Percentiles rank a stretch among this genome's conserved stretches.
phyloP scores from a whole-genome alignment of 805 yeast species.

The Candida boidinii region DNA sequence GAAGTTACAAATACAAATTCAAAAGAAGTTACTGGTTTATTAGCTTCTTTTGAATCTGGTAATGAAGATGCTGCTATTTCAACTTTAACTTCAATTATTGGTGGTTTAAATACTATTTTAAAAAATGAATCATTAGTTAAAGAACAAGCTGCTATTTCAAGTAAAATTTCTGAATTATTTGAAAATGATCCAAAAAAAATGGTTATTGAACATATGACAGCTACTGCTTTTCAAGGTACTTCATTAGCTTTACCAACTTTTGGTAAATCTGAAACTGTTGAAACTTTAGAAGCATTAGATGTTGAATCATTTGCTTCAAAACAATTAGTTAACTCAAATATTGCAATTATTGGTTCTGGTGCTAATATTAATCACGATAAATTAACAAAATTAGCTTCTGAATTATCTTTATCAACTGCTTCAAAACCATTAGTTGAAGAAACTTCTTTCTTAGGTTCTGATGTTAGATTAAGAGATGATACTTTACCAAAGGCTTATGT shows the following conservation, averaged over 20 bases:
- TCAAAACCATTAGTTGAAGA: slow-evolving; percentile 37
- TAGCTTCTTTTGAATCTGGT: slow-evolving; percentile 53
- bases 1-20: slow-evolving; percentile 42
- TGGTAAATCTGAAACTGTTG: slow-evolving; percentile 64
- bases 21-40: slow-evolving; percentile 60
- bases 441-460: slow-evolving; percentile 75
- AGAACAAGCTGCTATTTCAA: slow-evolving; percentile 36
- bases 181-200: slow-evolving; percentile 49
- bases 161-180: slow-evolving; percentile 39
- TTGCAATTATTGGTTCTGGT: slow-evolving; percentile 64
- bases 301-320: slow-evolving; percentile 44
- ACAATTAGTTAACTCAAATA: slow-evolving; percentile 54
- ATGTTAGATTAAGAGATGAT: slow-evolving; percentile 83
- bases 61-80: slow-evolving; percentile 44
- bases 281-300: slow-evolving; percentile 51
- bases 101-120: slow-evolving; percentile 26
- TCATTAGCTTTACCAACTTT: slow-evolving; percentile 67
- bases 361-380: slow-evolving; percentile 55
- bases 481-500: slow-evolving; percentile 75
- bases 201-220: slow-evolving; percentile 67
- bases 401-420: slow-evolving; percentile 41
- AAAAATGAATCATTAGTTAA: slow-evolving; percentile 35
- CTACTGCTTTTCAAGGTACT: slow-evolving; percentile 83
- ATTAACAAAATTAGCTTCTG: slow-evolving; percentile 57
- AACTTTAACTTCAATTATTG: slow-evolving; percentile 36